Conservation (phyloP, 768 basidiomycete species). For the Solioccasus polychromus region DNA sequence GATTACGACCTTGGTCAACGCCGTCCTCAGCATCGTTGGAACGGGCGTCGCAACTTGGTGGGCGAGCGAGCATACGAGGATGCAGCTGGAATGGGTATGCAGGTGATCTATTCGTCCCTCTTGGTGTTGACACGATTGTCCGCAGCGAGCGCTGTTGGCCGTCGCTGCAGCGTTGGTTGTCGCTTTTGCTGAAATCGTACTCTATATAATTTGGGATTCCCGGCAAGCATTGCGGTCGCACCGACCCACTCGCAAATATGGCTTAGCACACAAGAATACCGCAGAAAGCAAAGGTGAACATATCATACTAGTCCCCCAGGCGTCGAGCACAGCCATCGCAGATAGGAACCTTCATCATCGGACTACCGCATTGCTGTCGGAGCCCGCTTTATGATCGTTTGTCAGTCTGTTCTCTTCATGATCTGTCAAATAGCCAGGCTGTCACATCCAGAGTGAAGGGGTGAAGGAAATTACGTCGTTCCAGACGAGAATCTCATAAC, state of each 20-base stretch:
- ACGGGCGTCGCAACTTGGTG: slow-evolving; percentile 71
- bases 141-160: slow-evolving; percentile 59
- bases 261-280: slow-evolving; percentile 3
- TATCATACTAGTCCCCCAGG: no score
- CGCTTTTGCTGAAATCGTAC: slow-evolving; percentile 62
- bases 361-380: background rate
- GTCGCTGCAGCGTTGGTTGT: slow-evolving; percentile 62
- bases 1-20: slow-evolving; percentile 69
- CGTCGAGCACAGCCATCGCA: slow-evolving; percentile 21
- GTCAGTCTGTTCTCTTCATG: background rate
- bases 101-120: background rate
- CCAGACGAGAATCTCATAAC: background rate
- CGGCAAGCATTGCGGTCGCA: slow-evolving; percentile 31
- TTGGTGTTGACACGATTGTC: slow-evolving; percentile 4
- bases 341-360: slow-evolving; percentile 22
- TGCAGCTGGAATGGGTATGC: slow-evolving; percentile 77
- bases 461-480: background rate
- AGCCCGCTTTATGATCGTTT: background rate
- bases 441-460: no score
- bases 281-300: slow-evolving; percentile 10
- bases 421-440: background rate
- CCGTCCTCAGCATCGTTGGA: slow-evolving; percentile 63
- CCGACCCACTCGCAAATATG: slow-evolving; percentile 6
- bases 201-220: slow-evolving; percentile 75
- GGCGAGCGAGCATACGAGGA: slow-evolving; percentile 60